A percentile compares a stretch with the other conserved stretches of the same genome.
Evolutionary conservation across 2,329 filamentous ascomycete species (phyloP).

Genomic region (Lanzia echinophila): DNA sequence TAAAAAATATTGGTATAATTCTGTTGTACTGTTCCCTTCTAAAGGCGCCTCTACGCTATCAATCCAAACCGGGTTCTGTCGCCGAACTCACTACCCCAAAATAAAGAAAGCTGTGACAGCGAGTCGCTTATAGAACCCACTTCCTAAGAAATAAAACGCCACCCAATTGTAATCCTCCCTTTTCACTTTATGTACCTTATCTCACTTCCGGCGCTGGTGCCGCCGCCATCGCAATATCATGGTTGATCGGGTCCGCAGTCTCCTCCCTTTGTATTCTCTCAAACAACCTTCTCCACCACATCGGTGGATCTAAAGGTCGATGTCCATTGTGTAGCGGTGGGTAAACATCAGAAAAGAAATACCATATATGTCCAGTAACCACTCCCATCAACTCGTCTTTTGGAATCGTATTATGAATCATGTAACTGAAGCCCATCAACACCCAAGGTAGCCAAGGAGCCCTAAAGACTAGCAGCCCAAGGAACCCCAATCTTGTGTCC

Average conservation of each 20-base stretch:
- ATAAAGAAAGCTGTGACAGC: too few relatives aligned
- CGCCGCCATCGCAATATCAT: slow-evolving; percentile 55
- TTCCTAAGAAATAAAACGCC: slow-evolving; percentile 5
- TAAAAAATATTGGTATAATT: background rate
- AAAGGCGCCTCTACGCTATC: background rate
- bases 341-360: slow-evolving; percentile 97
- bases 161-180: slow-evolving; percentile 5
- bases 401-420: slow-evolving; percentile 83
- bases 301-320: slow-evolving; percentile 79
- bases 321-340: slow-evolving; percentile 81
- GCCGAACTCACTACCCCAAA: background rate
- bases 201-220: slow-evolving; percentile 34
- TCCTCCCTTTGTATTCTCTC: slow-evolving; percentile 50
- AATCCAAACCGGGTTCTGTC: background rate
- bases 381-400: slow-evolving; percentile 97
- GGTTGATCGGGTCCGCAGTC: slow-evolving; percentile 49
- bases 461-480: slow-evolving; percentile 84
- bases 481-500: slow-evolving; percentile 79
- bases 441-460: slow-evolving; percentile 97
- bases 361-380: slow-evolving; percentile 92
- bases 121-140: background rate
- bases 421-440: slow-evolving; percentile 81
- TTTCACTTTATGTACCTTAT: slow-evolving; percentile 15
- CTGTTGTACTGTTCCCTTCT: background rate
- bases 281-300: slow-evolving; percentile 84